Conservation (phyloP, 2,329 filamentous ascomycete genomes). For the Fusarium torreyae region DNA sequence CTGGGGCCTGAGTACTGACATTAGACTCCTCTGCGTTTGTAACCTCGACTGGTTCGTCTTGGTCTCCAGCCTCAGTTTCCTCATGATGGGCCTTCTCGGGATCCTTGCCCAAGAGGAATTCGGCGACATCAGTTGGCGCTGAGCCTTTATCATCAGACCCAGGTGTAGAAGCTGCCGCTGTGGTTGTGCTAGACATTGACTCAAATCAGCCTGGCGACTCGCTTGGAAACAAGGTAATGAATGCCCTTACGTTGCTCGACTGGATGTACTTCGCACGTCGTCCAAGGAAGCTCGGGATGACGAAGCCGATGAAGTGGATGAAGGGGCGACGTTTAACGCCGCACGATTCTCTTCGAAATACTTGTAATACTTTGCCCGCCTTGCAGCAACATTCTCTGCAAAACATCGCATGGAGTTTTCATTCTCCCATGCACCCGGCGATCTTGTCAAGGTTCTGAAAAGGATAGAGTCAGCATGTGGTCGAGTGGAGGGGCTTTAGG, state of each 20-base stretch:
- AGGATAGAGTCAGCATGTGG: fast-evolving
- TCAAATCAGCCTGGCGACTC: background rate
- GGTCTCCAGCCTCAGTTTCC: background rate
- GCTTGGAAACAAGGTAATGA: no score
- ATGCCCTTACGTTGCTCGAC: background rate
- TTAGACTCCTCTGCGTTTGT: fast-evolving
- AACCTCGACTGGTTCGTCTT: background rate
- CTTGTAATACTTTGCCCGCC: background rate
- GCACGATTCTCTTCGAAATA: background rate
- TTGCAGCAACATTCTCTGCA: background rate
- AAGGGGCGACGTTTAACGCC: fast-evolving
- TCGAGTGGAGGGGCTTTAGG: fast-evolving
- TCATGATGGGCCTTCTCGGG: background rate
- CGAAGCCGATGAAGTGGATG: no score
- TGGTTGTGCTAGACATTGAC: background rate
- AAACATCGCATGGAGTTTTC: background rate
- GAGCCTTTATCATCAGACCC: background rate
- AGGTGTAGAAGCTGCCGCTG: background rate
- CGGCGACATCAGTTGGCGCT: no score
- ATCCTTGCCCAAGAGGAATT: background rate
- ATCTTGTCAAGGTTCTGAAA: background rate
- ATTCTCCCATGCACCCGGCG: background rate
- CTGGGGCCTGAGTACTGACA: no score
- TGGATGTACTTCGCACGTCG: background rate
- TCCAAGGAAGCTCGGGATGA: background rate